These are phyloP conservation scores for Carex arenaria DNA, from an alignment of 202 grass and related monocot genomes.

Conservation along the genomic window DNA sequence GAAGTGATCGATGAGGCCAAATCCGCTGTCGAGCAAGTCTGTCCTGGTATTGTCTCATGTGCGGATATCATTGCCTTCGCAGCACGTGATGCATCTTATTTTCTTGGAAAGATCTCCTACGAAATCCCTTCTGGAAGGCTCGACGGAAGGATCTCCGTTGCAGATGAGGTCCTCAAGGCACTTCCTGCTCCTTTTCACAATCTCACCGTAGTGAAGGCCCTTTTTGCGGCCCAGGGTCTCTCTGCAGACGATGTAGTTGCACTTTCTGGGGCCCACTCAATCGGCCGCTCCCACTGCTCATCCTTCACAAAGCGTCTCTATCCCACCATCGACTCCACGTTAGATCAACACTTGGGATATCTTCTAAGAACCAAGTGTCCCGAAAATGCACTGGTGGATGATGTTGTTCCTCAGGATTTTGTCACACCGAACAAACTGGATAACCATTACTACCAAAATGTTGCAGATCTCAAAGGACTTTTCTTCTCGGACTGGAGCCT, in stretches of 20 bases:
- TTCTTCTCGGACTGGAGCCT: conserved; percentile 48
- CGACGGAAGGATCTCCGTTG: conserved; percentile 36
- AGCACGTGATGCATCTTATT: conserved; percentile 36
- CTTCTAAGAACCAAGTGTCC: conserved; percentile 27
- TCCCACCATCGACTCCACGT: not conserved
- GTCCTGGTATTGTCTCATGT: conserved; percentile 42
- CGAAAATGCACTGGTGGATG: not conserved
- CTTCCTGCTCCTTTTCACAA: conserved; percentile 35
- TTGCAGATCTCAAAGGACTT: conserved; percentile 24
- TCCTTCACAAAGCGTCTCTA: conserved; percentile 42
- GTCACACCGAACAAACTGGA: conserved; percentile 29
- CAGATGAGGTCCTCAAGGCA: conserved; percentile 7
- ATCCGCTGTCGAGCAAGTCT: conserved; percentile 19
- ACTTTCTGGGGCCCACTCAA: conserved; percentile 55
- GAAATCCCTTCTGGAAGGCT: conserved; percentile 30
- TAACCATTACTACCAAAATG: conserved; percentile 45
- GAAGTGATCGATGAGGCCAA: conserved; percentile 57
- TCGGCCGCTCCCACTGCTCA: conserved; percentile 45
- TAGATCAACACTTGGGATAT: conserved; percentile 14
- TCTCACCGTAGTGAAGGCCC: conserved; percentile 20
- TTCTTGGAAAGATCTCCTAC: conserved; percentile 32
- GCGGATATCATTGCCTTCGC: conserved; percentile 58
- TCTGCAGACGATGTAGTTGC: conserved; percentile 27
- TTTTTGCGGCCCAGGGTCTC: conserved; percentile 37
- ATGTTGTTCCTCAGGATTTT: conserved; percentile 28